phyloP scores from a whole-genome alignment of 345 rosid genomes.

The Ceriops decandra region DNA sequence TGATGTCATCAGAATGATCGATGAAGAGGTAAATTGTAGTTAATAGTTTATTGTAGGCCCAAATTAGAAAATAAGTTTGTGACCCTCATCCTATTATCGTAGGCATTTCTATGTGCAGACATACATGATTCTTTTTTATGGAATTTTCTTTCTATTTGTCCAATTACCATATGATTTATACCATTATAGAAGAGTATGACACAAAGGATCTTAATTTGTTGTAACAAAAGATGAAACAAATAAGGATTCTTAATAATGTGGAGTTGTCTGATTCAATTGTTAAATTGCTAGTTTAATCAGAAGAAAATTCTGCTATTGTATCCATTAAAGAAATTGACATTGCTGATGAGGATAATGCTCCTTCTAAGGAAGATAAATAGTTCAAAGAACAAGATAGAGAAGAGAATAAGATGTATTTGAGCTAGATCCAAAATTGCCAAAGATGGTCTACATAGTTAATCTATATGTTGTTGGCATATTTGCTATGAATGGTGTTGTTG shows the following conservation, averaged over 20 bases:
- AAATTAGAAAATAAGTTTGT: not conserved
- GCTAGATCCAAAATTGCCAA: conserved; percentile 33
- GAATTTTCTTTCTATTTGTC: not conserved
- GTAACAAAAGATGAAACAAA: conserved; percentile 40
- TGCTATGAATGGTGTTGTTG: conserved; percentile 83
- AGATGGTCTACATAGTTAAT: conserved; percentile 48
- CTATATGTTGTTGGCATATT: conserved; percentile 59
- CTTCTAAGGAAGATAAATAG: conserved; percentile 22
- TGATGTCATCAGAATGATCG: conserved; percentile 44
- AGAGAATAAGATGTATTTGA: conserved; percentile 22
- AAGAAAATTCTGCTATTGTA: conserved; percentile 19
- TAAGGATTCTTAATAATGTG: conserved; percentile 48
- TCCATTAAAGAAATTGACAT: conserved; percentile 21
- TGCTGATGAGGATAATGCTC: conserved; percentile 19
- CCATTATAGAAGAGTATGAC: conserved; percentile 39
- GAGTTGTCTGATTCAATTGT: conserved; percentile 37
- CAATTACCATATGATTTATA: conserved; percentile 34
- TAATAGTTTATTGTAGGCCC: not conserved
- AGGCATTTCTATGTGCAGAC: not conserved
- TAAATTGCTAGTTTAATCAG: conserved; percentile 24
- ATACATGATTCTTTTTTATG: not conserved
- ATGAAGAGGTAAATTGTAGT: conserved; percentile 35
- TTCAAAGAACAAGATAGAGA: conserved; percentile 15
- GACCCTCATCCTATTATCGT: not conserved
- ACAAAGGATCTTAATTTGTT: conserved; percentile 36